Evolutionary conservation across 2,329 filamentous ascomycete genomes (phyloP), one percentile per base, ranked within the genome.

Genomic region (Xenosphaeropsis pyriputrescens): DNA sequence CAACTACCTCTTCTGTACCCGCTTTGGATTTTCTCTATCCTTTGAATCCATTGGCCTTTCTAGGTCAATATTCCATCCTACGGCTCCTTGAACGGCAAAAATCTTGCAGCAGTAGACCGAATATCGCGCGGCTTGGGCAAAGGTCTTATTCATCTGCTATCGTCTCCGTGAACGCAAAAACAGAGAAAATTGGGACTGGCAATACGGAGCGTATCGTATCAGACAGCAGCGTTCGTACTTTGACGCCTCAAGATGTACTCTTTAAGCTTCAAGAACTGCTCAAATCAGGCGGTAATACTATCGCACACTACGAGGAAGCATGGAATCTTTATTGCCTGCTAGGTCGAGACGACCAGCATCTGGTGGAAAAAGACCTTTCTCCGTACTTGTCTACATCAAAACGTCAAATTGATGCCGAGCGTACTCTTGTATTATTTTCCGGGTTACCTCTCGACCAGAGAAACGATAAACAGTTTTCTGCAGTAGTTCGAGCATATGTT

Each of bases 401-500:
- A 32, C 44, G 52, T 11, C 29, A 49, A 2, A 35, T 57, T 17
- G 59, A 70, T 47, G 52, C 59, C 12, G 56, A 57, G 40, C 60
- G 64, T 34, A 54, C 58, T 14, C 54, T 62, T 35, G 43, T 55
- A n/a, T 42, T 73, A 7, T 73, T 73, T 46, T 49, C 62, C 18
- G 29, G 29, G 8, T 30, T 50, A 11, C 36, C 36, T n/a, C 18
- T 34, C 19, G 38, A 55, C 7, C 39, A 57, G 29, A 61, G 65
- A 18, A 57, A 54, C 2, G 45, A 53, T 6, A 52, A 55, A 4
- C 60, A 66, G 37, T 74, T 70, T 47, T 48, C 57, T 37, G 49
- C 56, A 31, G 57, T 62, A 18, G 58, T 66, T 16, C 54, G 55
- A 32, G 60, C 68, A 16, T 59, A 64, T 41, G 43, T 70, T 18